Percentiles rank a stretch among this genome's conserved stretches.
phyloP scores from a whole-genome alignment of 768 basidiomycete species.

The Boletus rex-veris region DNA sequence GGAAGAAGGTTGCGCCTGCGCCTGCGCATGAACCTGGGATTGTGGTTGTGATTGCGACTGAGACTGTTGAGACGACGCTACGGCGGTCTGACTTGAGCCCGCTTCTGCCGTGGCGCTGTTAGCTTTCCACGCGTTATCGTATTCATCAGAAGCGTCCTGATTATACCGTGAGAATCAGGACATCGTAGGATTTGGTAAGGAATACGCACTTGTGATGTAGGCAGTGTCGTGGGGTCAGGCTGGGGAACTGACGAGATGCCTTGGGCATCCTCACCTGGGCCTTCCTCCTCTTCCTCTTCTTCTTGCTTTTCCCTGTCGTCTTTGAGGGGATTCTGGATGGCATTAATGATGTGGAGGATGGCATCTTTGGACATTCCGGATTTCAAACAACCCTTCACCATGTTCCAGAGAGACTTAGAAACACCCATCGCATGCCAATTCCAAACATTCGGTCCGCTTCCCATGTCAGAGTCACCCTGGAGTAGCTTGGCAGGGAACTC shows the following conservation, averaged over 20 bases:
- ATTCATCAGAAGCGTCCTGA: slow-evolving; percentile 49
- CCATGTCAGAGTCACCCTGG: slow-evolving; percentile 55
- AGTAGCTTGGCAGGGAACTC: slow-evolving; percentile 70
- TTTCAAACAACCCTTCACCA: slow-evolving; percentile 58
- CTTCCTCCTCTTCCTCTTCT: slow-evolving; percentile 34
- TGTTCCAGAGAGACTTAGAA: slow-evolving; percentile 67
- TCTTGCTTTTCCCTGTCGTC: slow-evolving; percentile 36
- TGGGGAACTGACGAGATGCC: slow-evolving; percentile 20
- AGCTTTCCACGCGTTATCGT: slow-evolving; percentile 61
- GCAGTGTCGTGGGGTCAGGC: slow-evolving; percentile 22
- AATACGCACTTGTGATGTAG: slow-evolving; percentile 26
- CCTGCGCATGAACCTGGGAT: slow-evolving; percentile 16
- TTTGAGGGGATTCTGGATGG: slow-evolving; percentile 46
- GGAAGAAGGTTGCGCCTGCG: slow-evolving; percentile 19
- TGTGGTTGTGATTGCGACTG: slow-evolving; percentile 22
- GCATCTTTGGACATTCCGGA: slow-evolving; percentile 59
- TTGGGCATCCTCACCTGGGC: slow-evolving; percentile 30
- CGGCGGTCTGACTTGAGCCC: slow-evolving; percentile 22
- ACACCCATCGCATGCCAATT: slow-evolving; percentile 77
- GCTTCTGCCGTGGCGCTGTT: slow-evolving; percentile 43
- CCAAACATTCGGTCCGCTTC: slow-evolving; percentile 61
- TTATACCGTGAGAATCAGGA: slow-evolving; percentile 11
- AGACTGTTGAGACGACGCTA: slow-evolving; percentile 20
- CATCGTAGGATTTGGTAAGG: background rate
- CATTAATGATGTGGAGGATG: slow-evolving; percentile 54